These are phyloP conservation scores for Trichomonas vaginalis DNA, from an alignment of 208 protist genomes.

Conservation along the genomic window DNA sequence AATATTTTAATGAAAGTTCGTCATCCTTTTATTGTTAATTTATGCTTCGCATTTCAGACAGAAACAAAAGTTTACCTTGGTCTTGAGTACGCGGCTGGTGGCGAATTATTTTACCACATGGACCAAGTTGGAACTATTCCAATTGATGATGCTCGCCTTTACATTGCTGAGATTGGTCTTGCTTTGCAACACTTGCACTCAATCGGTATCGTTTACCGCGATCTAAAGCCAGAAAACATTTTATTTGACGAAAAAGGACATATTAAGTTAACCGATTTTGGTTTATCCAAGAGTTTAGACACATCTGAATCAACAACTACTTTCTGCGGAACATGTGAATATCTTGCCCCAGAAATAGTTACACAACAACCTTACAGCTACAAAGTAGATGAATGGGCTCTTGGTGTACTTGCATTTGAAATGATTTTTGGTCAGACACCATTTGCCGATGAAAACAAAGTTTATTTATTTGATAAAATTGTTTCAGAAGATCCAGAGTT, in stretches of 20 bases:
- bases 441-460: background rate
- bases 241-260: constrained; percentile 42
- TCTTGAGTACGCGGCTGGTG: constrained; percentile 47
- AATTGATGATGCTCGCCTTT: constrained; percentile 38
- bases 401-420: background rate
- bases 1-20: constrained; percentile 38
- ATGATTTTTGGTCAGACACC: background rate
- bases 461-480: background rate
- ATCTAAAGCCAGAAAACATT: constrained; percentile 52
- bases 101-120: constrained; percentile 56
- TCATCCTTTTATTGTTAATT: constrained; percentile 47
- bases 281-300: constrained; percentile 45
- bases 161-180: constrained; percentile 46
- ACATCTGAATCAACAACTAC: constrained; percentile 34
- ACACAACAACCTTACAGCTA: background rate
- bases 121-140: constrained; percentile 34
- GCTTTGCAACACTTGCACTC: constrained; percentile 43
- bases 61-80: constrained; percentile 46
- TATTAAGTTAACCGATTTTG: constrained; percentile 44
- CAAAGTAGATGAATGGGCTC: background rate
- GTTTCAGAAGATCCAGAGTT: background rate
- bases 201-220: constrained; percentile 42
- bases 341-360: constrained; percentile 31
- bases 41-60: constrained; percentile 51
- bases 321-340: constrained; percentile 55